Percentiles rank a stretch among this genome's conserved stretches.
Conservation (phyloP, 2,329 filamentous ascomycete species). For the Arthrobotrys iridis region DNA sequence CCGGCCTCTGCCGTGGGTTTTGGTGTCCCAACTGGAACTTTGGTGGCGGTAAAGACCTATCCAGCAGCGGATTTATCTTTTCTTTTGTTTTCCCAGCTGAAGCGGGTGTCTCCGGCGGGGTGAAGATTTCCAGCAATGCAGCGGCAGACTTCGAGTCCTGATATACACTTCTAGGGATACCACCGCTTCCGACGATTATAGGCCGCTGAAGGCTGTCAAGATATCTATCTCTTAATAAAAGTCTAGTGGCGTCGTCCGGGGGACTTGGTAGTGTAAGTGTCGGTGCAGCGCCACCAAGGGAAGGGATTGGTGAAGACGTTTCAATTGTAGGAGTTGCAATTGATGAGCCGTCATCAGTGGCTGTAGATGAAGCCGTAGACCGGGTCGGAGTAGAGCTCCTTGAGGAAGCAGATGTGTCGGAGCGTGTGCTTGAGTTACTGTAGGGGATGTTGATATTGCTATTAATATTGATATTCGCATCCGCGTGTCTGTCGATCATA, state of each 20-base stretch:
- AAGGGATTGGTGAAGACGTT: constrained; percentile 5
- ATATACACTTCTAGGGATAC: constrained; percentile 28
- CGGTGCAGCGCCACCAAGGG: neutral
- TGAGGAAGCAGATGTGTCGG: constrained; percentile 19
- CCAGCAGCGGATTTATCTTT: neutral
- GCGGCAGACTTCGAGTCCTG: constrained; percentile 5
- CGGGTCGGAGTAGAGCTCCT: constrained; percentile 44
- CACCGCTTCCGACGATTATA: constrained; percentile 31
- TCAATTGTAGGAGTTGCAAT: constrained; percentile 45
- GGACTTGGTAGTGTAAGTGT: constrained; percentile 25
- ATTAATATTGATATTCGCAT: neutral
- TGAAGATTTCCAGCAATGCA: constrained; percentile 30
- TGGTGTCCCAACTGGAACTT: constrained; percentile 12
- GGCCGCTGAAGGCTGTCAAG: constrained; percentile 35
- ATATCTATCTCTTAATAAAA: constrained; percentile 40
- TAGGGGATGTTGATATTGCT: neutral
- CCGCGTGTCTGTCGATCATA: constrained; percentile 27
- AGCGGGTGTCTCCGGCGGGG: constrained; percentile 33
- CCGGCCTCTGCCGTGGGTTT: neutral
- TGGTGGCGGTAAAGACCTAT: constrained; percentile 24
- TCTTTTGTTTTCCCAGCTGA: neutral
- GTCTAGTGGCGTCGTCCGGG: constrained; percentile 19
- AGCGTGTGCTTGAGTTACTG: constrained; percentile 28
- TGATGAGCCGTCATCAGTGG: constrained; percentile 30
- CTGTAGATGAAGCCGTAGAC: constrained; percentile 36